Base-by-base conservation (phyloP, 495 filamentous ascomycete species). In the Pyronema domesticum region DNA sequence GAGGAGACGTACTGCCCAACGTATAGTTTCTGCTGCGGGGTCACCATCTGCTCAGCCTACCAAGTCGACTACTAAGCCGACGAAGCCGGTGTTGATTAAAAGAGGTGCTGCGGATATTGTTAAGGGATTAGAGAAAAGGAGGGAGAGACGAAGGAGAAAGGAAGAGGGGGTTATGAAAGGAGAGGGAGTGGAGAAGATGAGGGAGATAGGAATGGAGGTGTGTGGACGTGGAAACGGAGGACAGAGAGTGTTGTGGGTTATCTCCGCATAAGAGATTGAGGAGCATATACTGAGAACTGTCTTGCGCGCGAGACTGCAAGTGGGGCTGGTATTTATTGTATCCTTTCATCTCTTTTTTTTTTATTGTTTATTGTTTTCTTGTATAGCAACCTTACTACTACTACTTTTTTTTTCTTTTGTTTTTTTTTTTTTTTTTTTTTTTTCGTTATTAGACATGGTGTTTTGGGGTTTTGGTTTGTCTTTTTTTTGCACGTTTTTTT, bases 91-190 rank as follows among this genome's bases (percentile, higher is more conserved):
- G 52, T n/a, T 58, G 46, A 60, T 57, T 50, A 37, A 55, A n/a
- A 49, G 91, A 57, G 86, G 87, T 45, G 88, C 91, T 33, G 89
- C 96, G 59, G 93, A 95, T 65, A 96, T 98, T 58, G 86, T 95
- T 69, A 88, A 94, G 65, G 91, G 91, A 6, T 79, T 98, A 7
- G 91, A 96, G 72, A 80, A 85, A 69, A 95, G 91, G 70, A 80
- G 89, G 43, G 85, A 89, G 68, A 80, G 87, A 52, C 14, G 56
- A 19, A 79, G 78, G 63, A 76, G 80, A 65, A 75, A 80, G 67
- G 73, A 74, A 53, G 76, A 75, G 55, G 73, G 71, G 49, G 75
- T 76, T 49, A 70, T 75, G 65, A 86, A 84, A 42, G 93, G 91
- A 46, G 84, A 85, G 67, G 91, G 91, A 47, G 85, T 83, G 13